phyloP scores from a whole-genome alignment of 257 asterid genomes.

The Perilla frutescens region DNA sequence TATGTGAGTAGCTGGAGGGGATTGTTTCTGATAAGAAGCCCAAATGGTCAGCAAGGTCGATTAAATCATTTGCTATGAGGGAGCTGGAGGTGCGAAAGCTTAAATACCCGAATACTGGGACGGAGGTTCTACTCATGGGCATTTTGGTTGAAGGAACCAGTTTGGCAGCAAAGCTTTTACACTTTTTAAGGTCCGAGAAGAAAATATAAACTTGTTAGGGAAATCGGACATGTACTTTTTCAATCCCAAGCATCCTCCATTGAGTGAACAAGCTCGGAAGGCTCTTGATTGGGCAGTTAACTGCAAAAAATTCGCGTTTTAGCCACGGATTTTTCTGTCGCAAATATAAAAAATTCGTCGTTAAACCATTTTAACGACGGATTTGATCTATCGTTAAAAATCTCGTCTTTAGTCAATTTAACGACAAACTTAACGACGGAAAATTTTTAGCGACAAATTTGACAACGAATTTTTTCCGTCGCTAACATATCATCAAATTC shows the following conservation, averaged over 20 bases:
- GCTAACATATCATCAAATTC: no score
- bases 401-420: no score
- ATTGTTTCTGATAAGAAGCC: constrained; percentile 51
- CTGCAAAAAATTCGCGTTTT: no score
- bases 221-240: constrained; percentile 66
- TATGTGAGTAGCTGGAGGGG: constrained; percentile 56
- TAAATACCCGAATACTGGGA: constrained; percentile 85
- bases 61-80: constrained; percentile 82
- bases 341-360: no score
- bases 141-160: constrained; percentile 96
- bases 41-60: constrained; percentile 87
- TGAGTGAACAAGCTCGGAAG: no score
- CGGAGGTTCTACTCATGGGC: constrained; percentile 93
- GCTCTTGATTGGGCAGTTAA: no score
- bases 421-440: no score
- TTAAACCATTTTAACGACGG: no score
- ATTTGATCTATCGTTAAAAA: no score
- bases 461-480: no score
- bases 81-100: constrained; percentile 91
- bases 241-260: constrained; percentile 52
- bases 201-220: constrained; percentile 69
- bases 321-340: no score
- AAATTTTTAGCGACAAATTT: no score
- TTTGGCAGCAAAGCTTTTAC: constrained; percentile 75
- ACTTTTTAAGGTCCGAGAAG: constrained; percentile 73